Conservation (phyloP, 2,329 filamentous ascomycete species). For the Aureobasidium melanogenum region DNA sequence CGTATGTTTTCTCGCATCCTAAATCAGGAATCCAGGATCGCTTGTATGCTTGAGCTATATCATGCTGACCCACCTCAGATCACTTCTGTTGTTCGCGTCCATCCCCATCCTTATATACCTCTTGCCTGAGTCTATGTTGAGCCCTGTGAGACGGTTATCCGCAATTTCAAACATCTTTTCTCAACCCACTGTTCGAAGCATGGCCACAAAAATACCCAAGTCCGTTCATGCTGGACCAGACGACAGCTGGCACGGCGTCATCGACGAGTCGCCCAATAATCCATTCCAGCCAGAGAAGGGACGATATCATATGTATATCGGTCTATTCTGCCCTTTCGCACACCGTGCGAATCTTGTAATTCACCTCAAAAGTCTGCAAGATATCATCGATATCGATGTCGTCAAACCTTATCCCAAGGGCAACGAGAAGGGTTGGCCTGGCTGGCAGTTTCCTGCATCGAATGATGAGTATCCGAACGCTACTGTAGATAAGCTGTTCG, state of each 20-base stretch:
- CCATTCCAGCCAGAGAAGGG: conserved; percentile 43
- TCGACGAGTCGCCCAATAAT: conserved; percentile 30
- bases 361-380: conserved; percentile 48
- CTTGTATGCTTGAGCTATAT: neutral
- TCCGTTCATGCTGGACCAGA: conserved; percentile 26
- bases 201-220: conserved; percentile 14
- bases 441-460: conserved; percentile 50
- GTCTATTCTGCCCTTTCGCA: conserved; percentile 58
- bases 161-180: neutral
- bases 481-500: conserved; percentile 52
- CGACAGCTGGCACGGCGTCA: conserved; percentile 45
- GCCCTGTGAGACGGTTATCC: neutral
- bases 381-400: conserved; percentile 47
- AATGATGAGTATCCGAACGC: conserved; percentile 49
- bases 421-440: conserved; percentile 53
- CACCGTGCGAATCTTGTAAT: conserved; percentile 51
- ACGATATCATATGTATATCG: conserved; percentile 49
- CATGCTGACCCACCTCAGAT: neutral
- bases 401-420: conserved; percentile 61
- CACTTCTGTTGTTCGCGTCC: neutral
- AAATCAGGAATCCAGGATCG: neutral
- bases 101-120: neutral
- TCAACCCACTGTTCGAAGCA: neutral
- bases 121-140: neutral
- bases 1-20: neutral